A percentile compares a stretch with the other conserved stretches of the same genome.
phyloP scores from a whole-genome alignment of 495 filamentous ascomycete genomes.

The Arthonia radiata region DNA sequence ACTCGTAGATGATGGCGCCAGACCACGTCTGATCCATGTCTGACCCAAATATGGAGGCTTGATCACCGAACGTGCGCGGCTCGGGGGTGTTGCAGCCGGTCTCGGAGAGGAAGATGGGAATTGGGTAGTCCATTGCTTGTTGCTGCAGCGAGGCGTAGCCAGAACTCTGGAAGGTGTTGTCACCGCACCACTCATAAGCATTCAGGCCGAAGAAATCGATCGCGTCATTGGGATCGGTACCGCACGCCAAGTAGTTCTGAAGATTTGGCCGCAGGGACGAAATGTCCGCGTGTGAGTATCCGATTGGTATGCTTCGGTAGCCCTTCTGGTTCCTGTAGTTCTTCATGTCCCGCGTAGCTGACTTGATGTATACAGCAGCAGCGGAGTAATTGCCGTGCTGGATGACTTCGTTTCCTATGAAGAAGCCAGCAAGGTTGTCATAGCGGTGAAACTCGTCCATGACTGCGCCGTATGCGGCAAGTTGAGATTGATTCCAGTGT shows the following conservation, averaged over 20 bases:
- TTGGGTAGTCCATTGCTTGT: constrained; percentile 31
- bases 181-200: constrained; percentile 71
- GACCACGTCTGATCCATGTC: constrained; percentile 57
- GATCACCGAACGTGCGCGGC: constrained; percentile 54
- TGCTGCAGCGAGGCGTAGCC: constrained; percentile 44
- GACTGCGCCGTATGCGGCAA: constrained; percentile 38
- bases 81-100: constrained; percentile 48
- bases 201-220: constrained; percentile 73
- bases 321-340: constrained; percentile 48
- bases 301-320: constrained; percentile 66
- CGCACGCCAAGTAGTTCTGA: constrained; percentile 71
- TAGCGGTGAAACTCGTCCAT: constrained; percentile 59
- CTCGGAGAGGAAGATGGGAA: constrained; percentile 73
- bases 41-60: constrained; percentile 45
- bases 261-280: constrained; percentile 57
- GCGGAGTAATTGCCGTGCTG: constrained; percentile 30
- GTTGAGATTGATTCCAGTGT: constrained; percentile 46
- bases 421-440: constrained; percentile 59
- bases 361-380: constrained; percentile 62
- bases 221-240: constrained; percentile 39
- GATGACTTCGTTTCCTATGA: constrained; percentile 73
- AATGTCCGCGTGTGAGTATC: constrained; percentile 65
- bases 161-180: constrained; percentile 33
- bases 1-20: constrained; percentile 70
- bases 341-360: constrained; percentile 60